Evolutionary conservation across 2,329 filamentous ascomycete species (phyloP).

Genomic region (Nigrospora oryzae): DNA sequence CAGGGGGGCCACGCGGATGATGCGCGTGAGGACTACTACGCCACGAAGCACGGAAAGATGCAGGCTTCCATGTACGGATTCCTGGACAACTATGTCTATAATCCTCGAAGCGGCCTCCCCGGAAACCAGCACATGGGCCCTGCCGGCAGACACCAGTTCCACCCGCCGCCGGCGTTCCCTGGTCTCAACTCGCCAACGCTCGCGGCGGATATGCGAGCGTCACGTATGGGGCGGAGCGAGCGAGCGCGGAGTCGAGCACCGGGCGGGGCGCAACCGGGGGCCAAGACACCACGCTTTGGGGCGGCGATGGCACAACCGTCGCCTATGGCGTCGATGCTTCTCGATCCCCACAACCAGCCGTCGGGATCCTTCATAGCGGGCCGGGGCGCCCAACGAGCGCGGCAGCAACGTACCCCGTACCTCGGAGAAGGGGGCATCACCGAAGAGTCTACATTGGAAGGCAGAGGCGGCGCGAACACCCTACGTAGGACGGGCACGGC

Average conservation of each 20-base stretch:
- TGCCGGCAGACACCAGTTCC: slow-evolving; percentile 51
- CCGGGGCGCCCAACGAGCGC: slow-evolving; percentile 37
- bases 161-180: slow-evolving; percentile 69
- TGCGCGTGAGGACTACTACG: slow-evolving; percentile 84
- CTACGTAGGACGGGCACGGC: slow-evolving; percentile 25
- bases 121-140: slow-evolving; percentile 45
- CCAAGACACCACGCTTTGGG: slow-evolving; percentile 34
- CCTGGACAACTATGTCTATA: slow-evolving; percentile 80
- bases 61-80: slow-evolving; percentile 95
- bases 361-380: slow-evolving; percentile 34
- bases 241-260: slow-evolving; percentile 32
- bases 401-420: slow-evolving; percentile 34
- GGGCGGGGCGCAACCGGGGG: slow-evolving; percentile 21
- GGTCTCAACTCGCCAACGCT: slow-evolving; percentile 56
- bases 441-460: slow-evolving; percentile 43
- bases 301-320: slow-evolving; percentile 42
- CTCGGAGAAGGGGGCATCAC: slow-evolving; percentile 42
- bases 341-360: slow-evolving; percentile 71
- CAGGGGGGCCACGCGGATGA: slow-evolving; percentile 39
- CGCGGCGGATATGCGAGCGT: slow-evolving; percentile 46
- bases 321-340: slow-evolving; percentile 63
- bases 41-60: slow-evolving; percentile 96
- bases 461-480: slow-evolving; percentile 27
- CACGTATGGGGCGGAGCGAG: slow-evolving; percentile 38
- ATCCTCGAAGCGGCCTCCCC: slow-evolving; percentile 59